Percentiles rank a stretch among this genome's conserved stretches.
These are phyloP conservation scores for Citrullus mucosospermus DNA, from an alignment of 306 rosid species.

Conservation along the genomic window DNA sequence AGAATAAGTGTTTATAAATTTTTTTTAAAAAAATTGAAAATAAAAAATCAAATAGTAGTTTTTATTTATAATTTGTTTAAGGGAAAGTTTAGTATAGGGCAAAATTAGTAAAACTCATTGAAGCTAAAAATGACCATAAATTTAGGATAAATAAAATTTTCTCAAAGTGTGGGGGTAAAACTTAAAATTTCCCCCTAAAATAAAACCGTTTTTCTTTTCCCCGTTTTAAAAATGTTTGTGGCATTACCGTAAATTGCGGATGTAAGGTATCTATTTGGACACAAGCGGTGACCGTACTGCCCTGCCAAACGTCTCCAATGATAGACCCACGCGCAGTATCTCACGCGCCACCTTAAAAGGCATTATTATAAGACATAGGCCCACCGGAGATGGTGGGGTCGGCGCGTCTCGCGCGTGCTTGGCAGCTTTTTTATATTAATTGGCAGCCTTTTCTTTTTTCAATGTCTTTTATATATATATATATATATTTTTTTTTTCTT, in stretches of 20 bases:
- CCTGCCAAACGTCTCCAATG: background rate
- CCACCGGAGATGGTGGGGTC: background rate
- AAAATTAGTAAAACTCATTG: too few species aligned
- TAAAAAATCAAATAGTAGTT: too few species aligned
- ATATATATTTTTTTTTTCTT: background rate
- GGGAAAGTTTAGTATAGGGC: too few species aligned
- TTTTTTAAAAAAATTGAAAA: too few species aligned
- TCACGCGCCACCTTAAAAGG: conserved; percentile 1
- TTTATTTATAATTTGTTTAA: too few species aligned
- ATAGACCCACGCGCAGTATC: background rate
- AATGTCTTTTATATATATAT: background rate
- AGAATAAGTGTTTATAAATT: too few species aligned
- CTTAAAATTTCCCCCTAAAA: too few species aligned
- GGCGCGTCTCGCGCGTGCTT: background rate
- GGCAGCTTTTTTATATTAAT: background rate
- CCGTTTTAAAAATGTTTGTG: background rate
- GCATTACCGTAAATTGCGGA: background rate
- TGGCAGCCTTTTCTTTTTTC: background rate
- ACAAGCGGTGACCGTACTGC: background rate
- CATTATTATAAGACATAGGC: background rate
- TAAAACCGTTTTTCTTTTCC: too few species aligned
- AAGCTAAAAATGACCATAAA: too few species aligned
- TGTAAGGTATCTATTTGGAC: background rate
- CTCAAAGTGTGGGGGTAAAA: too few species aligned
- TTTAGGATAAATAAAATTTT: too few species aligned